Evolutionary conservation across 345 rosid genomes (phyloP).

Genomic region (Eucalyptus cloeziana): DNA sequence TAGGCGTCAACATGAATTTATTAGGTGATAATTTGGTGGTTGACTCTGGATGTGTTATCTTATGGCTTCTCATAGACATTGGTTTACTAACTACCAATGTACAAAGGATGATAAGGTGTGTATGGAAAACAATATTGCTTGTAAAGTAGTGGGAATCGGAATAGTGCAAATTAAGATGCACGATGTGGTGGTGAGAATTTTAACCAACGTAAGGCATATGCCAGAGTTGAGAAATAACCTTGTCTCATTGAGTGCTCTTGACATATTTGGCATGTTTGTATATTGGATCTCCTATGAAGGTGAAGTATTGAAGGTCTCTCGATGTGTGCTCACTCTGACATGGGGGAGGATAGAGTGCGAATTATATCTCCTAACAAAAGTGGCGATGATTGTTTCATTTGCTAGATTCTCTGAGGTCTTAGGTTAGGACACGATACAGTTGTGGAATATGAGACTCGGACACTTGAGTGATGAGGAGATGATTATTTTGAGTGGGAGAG

Average conservation of each 20-base stretch:
- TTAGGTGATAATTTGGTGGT: background rate
- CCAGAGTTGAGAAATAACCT: background rate
- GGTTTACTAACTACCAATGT: background rate
- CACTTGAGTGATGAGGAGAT: background rate
- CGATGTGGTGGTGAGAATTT: background rate
- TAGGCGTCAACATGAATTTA: background rate
- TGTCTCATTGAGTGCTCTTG: background rate
- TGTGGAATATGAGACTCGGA: background rate
- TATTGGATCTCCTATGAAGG: background rate
- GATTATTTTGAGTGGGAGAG: background rate
- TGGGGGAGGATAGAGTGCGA: background rate
- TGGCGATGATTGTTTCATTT: background rate
- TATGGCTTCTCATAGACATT: background rate
- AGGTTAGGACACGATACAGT: background rate
- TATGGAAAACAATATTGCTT: background rate
- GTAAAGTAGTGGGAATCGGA: rapidly evolving
- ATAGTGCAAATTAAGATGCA: background rate
- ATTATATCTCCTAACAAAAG: background rate
- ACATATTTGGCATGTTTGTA: background rate
- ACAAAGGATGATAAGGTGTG: background rate
- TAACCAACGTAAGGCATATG: background rate
- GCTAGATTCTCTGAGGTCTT: background rate
- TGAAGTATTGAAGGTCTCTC: background rate
- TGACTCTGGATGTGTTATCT: background rate
- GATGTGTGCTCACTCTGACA: background rate